These are phyloP conservation scores for Venustampulla echinocandica DNA, from an alignment of 495 filamentous ascomycete genomes.

Conservation along the genomic window DNA sequence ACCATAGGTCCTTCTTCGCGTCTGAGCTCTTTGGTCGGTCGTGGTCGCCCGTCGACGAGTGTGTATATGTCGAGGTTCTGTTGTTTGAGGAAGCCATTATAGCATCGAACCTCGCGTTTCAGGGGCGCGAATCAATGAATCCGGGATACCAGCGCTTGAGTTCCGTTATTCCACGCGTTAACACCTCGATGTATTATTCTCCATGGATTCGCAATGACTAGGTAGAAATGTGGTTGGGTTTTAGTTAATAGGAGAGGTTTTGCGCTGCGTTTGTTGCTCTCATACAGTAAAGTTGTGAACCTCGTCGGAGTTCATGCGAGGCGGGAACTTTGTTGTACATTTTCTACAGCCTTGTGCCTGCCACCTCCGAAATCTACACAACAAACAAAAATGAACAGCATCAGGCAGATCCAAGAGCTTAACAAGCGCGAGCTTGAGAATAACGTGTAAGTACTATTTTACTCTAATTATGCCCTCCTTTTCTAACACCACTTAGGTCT, in stretches of 20 bases:
- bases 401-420: constrained; percentile 82
- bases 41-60: constrained; percentile 34
- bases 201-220: constrained; percentile 7
- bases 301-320: constrained; percentile 4
- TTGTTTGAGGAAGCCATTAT: constrained; percentile 48
- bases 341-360: constrained; percentile 13
- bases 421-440: constrained; percentile 94
- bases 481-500: constrained; percentile 35
- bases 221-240: background rate
- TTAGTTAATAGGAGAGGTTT: constrained; percentile 2
- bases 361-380: background rate
- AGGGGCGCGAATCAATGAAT: background rate
- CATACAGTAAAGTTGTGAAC: constrained; percentile 18
- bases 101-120: constrained; percentile 1
- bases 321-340: constrained; percentile 3
- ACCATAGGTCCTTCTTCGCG: constrained; percentile 90
- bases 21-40: constrained; percentile 49
- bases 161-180: background rate
- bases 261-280: constrained; percentile 2
- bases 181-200: background rate
- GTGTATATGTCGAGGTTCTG: constrained; percentile 44
- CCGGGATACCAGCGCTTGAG: background rate
- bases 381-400: constrained; percentile 73
- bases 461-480: background rate
- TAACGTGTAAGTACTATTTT: constrained; percentile 48